Base-by-base conservation (phyloP, 2,329 filamentous ascomycete species). In the Paraphaeosphaeria minitans region DNA sequence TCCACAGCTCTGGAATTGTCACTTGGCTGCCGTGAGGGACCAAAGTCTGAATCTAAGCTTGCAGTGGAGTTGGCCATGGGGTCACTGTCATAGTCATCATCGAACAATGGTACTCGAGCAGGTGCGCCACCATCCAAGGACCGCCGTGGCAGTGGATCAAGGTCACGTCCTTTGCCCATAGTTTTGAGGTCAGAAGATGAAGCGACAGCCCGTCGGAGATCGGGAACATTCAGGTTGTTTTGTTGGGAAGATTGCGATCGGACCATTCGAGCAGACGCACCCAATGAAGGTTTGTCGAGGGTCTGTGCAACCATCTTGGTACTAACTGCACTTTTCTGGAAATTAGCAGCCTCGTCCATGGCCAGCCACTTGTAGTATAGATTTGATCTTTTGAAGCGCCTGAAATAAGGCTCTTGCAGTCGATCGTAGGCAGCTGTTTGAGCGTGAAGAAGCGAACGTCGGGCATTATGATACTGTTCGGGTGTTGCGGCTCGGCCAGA, bases 291-390 rank as follows among this genome's bases (percentile, higher is more conserved):
- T 27, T 68, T 63, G 21, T 75, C 72, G 1, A 74, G 55, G 9
- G 66, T 68, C 47, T 72, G 71, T 22, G 68, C 66, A 10, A 72
- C 67, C 7, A 61, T 61, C 24, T 61, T 73, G 1, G 67, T 69
- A 39, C 65, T 71, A 3, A 71, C 56, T 37, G 69, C 59, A 45
- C 66, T 72, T 14, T 65, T 65, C 7, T 75, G 68, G 13, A 73
- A 58, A 57, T 75, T 71, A 6, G 78, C 75, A 31, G 79, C 78
- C 77, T 97, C 93, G 69, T 96, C 92, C 13, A 94, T 91, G 8
- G 94, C 92, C 1, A 99, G 83, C 73, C 93, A 97, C 75, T 99
- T 99, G 81, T 95, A 98, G 75, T 93, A 99, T 0, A 99, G 78
- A 71, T 98, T 95, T 0, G 95, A 97, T 66, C 88, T 91, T 72